These are phyloP conservation scores for Boletellus emodensis DNA, from an alignment of 768 basidiomycete species.

Conservation along the genomic window DNA sequence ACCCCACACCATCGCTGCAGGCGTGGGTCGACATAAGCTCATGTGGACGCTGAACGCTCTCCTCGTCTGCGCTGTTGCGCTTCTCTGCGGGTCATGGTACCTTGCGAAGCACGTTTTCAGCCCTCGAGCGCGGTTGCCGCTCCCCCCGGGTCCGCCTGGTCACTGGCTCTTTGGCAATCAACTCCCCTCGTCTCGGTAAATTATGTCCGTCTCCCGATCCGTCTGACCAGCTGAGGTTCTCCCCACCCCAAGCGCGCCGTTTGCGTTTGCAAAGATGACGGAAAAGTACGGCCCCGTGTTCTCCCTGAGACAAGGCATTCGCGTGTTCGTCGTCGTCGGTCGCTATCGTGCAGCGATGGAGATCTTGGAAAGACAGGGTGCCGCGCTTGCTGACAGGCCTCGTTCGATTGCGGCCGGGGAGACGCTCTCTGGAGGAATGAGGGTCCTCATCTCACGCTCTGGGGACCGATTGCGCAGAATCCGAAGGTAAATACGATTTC, in stretches of 20 bases:
- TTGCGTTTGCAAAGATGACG: conserved; percentile 50
- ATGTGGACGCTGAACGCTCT: not conserved
- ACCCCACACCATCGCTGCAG: too few species aligned
- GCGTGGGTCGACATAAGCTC: too few species aligned
- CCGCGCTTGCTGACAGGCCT: conserved; percentile 34
- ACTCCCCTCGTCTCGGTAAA: conserved; percentile 9
- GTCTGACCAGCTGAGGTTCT: not conserved
- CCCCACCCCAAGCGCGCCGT: conserved; percentile 8
- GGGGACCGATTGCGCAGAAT: conserved; percentile 32
- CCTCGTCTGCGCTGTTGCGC: not conserved
- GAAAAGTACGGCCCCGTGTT: conserved; percentile 60
- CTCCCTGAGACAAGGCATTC: conserved; percentile 44
- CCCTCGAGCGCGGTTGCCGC: not conserved
- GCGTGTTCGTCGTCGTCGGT: conserved; percentile 19
- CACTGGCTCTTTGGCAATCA: conserved; percentile 16
- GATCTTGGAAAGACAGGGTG: conserved; percentile 39
- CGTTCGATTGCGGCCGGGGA: conserved; percentile 34
- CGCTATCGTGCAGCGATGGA: conserved; percentile 34
- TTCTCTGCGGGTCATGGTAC: conserved; percentile 1
- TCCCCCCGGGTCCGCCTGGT: conserved; percentile 15
- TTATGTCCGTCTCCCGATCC: too few species aligned
- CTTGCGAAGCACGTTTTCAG: not conserved
- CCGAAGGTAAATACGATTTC: conserved; percentile 16
- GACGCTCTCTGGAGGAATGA: conserved; percentile 32
- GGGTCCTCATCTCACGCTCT: conserved; percentile 22